Evolutionary conservation across 345 rosid species (phyloP), one percentile per base, ranked within the genome.

Genomic region (Hibiscus trionum): DNA sequence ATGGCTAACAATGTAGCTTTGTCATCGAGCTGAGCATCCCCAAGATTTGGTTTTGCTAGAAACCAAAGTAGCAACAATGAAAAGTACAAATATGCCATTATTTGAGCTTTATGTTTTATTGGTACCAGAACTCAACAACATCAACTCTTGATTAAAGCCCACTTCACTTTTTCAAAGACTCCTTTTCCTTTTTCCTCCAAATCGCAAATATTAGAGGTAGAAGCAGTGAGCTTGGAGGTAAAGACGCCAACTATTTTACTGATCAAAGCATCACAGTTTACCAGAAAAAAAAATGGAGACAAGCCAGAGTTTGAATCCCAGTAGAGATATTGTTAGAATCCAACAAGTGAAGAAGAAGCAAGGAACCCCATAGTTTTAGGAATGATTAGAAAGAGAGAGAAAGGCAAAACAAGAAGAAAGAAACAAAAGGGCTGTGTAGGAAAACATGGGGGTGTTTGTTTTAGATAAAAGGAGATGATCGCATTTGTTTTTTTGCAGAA

Each of bases 1-100:
- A 94, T 87, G 66, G 91, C 88, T 33, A 88, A 21, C 79, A 94
- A 72, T 71, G 89, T 75, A 52, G 88, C 86, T 84, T 83, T 79
- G 61, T 90, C 91, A 56, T 73, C 73, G 42, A 77, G 44, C 84
- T 81, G 83, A 81, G 87, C 84, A 75, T 75, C 61, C 46, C 62
- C 78, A 63, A 83, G 72, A 71, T 79, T 75, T 61, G 84, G 78
- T 50, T 80, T 84, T 77, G 91, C 84, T 55, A 84, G 31, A 77
- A 87, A 61, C 82, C 91, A 91, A 70, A 79, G 58, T 11, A 91
- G 57, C 80, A 86, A 77, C 79, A 88, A 49, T 69, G 70, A 72
- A 56, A 81, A 79, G 72, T 80, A 86, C 55, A 86, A 70, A 33
- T 77, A 71, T 59, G 71, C 76, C 97, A 91, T 91, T 69, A 0